A percentile compares a stretch with the other conserved stretches of the same genome.
Evolutionary conservation across 768 basidiomycete species (phyloP).

Genomic region (Tylopilus intermedius): DNA sequence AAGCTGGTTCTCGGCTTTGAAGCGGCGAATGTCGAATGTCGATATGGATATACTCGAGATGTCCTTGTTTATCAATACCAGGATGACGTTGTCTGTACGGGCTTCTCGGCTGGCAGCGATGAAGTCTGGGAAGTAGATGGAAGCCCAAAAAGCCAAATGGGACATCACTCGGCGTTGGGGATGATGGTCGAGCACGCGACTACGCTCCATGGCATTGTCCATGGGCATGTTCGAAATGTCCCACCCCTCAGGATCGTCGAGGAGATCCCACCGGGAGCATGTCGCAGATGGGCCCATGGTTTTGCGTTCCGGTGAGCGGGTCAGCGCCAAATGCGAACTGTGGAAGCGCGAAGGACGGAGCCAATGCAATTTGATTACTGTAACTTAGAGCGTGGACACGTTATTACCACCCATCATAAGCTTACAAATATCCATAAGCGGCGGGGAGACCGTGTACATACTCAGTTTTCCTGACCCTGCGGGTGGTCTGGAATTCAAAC

Average conservation of each 20-base stretch:
- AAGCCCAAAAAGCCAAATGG: conserved; percentile 78
- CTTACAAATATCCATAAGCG: too few species aligned
- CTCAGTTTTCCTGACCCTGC: too few species aligned
- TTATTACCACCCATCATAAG: too few species aligned
- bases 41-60: conserved; percentile 87
- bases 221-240: conserved; percentile 85
- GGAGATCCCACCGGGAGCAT: conserved; percentile 97
- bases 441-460: too few species aligned
- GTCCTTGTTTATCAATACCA: conserved; percentile 84
- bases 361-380: conserved; percentile 98
- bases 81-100: conserved; percentile 89
- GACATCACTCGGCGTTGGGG: conserved; percentile 93
- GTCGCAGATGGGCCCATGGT: conserved; percentile 88
- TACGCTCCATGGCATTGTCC: conserved; percentile 91
- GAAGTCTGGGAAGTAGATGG: conserved; percentile 96
- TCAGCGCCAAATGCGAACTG: conserved; percentile 88
- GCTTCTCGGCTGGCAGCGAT: conserved; percentile 97
- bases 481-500: too few species aligned
- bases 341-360: conserved; percentile 92
- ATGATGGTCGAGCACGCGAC: conserved; percentile 92
- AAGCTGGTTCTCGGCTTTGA: conserved; percentile 78
- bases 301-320: conserved; percentile 74
- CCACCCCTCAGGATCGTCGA: conserved; percentile 98
- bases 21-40: conserved; percentile 93
- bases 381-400: too few species aligned